Evolutionary conservation across 2,329 filamentous ascomycete species (phyloP).

Genomic region (Verticillium nonalfalfae): DNA sequence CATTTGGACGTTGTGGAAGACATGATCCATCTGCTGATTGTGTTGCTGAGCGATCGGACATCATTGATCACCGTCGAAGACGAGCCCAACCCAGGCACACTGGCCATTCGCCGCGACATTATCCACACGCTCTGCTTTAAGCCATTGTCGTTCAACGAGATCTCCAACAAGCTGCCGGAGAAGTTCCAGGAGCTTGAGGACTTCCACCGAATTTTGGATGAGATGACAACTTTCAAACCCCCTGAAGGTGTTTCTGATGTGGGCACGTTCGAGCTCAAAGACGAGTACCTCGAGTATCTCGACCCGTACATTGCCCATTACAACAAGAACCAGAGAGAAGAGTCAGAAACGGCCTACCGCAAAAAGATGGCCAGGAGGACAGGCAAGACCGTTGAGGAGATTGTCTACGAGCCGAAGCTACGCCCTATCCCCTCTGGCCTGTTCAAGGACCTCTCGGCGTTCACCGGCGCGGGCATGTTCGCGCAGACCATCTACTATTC

Average conservation of each 20-base stretch:
- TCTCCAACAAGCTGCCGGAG: slow-evolving; percentile 79
- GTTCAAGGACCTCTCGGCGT: slow-evolving; percentile 69
- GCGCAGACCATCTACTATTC: slow-evolving; percentile 86
- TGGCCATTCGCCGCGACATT: slow-evolving; percentile 80
- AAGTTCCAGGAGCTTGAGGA: slow-evolving; percentile 84
- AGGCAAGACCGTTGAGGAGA: slow-evolving; percentile 71
- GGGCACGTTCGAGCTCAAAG: slow-evolving; percentile 88
- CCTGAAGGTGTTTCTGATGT: slow-evolving; percentile 90
- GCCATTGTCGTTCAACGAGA: slow-evolving; percentile 88
- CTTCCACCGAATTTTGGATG: slow-evolving; percentile 76
- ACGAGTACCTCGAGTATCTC: slow-evolving; percentile 77
- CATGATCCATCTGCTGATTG: slow-evolving; percentile 87
- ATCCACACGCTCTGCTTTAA: slow-evolving; percentile 95
- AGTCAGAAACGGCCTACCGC: slow-evolving; percentile 85
- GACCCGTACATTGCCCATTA: slow-evolving; percentile 97
- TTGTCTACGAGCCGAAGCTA: slow-evolving; percentile 87
- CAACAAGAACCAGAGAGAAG: slow-evolving; percentile 93
- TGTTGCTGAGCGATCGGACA: slow-evolving; percentile 82
- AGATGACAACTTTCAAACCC: slow-evolving; percentile 82
- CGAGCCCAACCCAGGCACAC: slow-evolving; percentile 56
- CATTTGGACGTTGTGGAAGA: slow-evolving; percentile 93
- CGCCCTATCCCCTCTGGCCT: slow-evolving; percentile 69
- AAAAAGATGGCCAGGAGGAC: slow-evolving; percentile 82
- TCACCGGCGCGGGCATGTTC: slow-evolving; percentile 81
- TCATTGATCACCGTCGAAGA: slow-evolving; percentile 66